These are phyloP conservation scores for Immersiporthe knoxdaviesiana DNA, from an alignment of 2,329 filamentous ascomycete genomes.

Conservation along the genomic window DNA sequence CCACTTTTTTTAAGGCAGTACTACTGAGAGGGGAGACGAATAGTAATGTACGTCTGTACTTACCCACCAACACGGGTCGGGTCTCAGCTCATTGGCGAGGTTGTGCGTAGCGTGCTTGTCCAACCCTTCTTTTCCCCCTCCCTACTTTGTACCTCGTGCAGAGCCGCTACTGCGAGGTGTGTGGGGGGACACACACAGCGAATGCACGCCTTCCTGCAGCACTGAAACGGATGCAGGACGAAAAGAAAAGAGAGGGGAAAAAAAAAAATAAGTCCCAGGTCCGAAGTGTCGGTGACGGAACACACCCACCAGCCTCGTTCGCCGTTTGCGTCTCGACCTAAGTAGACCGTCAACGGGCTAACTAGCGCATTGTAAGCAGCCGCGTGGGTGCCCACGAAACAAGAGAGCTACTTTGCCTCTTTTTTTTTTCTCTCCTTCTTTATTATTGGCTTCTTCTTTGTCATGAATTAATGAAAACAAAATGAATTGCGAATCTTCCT, in stretches of 20 bases:
- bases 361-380: neutral
- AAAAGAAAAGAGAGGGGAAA: neutral
- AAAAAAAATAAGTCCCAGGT: neutral
- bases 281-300: conserved; percentile 12
- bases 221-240: neutral
- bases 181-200: neutral
- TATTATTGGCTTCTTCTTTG: no score
- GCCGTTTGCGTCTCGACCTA: neutral
- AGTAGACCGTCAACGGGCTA: neutral
- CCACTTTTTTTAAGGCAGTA: neutral
- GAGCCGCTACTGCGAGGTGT: neutral
- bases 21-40: neutral
- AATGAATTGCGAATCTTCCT: no score
- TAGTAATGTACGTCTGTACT: no score
- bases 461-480: no score
- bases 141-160: neutral
- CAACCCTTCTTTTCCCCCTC: no score
- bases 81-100: conserved; percentile 3
- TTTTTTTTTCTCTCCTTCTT: neutral
- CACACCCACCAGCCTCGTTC: neutral
- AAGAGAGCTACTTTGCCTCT: neutral
- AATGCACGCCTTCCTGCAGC: neutral
- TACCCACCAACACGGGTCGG: neutral
- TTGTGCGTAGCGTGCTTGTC: neutral
- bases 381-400: neutral